A percentile compares a stretch with the other conserved stretches of the same genome.
phyloP scores from a whole-genome alignment of 2,329 filamentous ascomycete genomes.

The Xylariales sp. region DNA sequence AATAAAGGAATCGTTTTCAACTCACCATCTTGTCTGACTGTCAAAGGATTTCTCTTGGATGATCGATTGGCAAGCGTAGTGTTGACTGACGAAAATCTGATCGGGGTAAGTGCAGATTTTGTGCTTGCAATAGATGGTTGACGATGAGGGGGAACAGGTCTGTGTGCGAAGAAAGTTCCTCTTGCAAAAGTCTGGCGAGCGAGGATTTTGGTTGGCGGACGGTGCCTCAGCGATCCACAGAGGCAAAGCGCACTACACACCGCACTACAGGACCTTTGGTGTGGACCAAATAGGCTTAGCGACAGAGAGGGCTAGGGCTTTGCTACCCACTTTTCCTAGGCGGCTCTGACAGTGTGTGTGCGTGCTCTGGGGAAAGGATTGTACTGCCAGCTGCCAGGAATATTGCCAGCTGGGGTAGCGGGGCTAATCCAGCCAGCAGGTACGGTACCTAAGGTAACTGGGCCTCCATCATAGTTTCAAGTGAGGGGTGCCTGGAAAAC shows the following conservation, averaged over 20 bases:
- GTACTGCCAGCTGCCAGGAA: constrained; percentile 14
- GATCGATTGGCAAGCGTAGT: constrained; percentile 59
- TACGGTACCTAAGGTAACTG: not conserved
- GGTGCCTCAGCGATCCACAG: constrained; percentile 35
- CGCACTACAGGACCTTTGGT: constrained; percentile 38
- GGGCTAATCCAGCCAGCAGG: constrained; percentile 1
- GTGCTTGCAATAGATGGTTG: constrained; percentile 57
- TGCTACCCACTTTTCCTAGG: constrained; percentile 30
- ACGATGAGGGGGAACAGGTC: constrained; percentile 56
- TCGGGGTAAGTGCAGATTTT: constrained; percentile 60
- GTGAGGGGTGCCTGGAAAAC: constrained; percentile 19
- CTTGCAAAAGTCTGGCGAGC: constrained; percentile 47
- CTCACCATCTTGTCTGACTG: constrained; percentile 78
- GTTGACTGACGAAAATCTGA: constrained; percentile 65
- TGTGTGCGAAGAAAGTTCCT: constrained; percentile 58
- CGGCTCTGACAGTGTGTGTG: too few relatives aligned
- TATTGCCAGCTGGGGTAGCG: constrained; percentile 24
- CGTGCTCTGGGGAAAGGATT: not conserved
- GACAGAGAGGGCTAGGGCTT: constrained; percentile 49
- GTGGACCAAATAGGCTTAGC: constrained; percentile 44
- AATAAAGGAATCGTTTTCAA: constrained; percentile 38
- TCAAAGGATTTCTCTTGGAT: constrained; percentile 53
- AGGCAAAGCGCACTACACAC: constrained; percentile 38
- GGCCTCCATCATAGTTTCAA: not conserved
- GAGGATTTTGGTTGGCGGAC: constrained; percentile 44